Percentiles rank a stretch among this genome's conserved stretches.
phyloP scores from a whole-genome alignment of 1,284 basidiomycete genomes.

The Mycena citricolor region DNA sequence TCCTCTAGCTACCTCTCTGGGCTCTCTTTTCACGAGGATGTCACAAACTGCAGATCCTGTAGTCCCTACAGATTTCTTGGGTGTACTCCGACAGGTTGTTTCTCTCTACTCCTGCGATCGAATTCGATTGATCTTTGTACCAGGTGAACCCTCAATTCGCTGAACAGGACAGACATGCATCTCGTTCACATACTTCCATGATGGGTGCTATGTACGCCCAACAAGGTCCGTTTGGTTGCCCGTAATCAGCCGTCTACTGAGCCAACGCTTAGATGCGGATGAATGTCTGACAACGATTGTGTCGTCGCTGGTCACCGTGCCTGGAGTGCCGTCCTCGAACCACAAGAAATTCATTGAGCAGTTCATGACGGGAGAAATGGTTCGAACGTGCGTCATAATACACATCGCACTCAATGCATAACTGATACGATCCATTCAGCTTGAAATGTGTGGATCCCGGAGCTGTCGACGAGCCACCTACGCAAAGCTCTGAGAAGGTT shows the following conservation, averaged over 20 bases:
- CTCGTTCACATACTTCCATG: too few relatives aligned
- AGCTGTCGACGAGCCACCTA: constrained; percentile 61
- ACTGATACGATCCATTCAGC: constrained; percentile 37
- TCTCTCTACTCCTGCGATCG: constrained; percentile 28
- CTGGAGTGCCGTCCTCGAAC: constrained; percentile 31
- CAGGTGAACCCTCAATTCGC: constrained; percentile 89
- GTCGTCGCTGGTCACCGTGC: constrained; percentile 74
- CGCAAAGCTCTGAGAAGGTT: constrained; percentile 69
- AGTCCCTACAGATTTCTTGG: constrained; percentile 73
- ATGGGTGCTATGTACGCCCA: constrained; percentile 69
- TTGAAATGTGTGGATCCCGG: constrained; percentile 79
- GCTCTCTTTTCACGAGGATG: constrained; percentile 77
- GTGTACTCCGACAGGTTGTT: constrained; percentile 63
- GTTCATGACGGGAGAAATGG: constrained; percentile 81
- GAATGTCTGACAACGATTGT: constrained; percentile 90
- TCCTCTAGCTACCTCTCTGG: constrained; percentile 61
- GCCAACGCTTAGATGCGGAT: constrained; percentile 74
- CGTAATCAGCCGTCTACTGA: neutral
- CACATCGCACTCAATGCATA: neutral
- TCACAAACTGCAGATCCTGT: constrained; percentile 75
- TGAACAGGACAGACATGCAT: constrained; percentile 61
- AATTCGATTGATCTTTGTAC: constrained; percentile 57
- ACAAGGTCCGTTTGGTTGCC: constrained; percentile 58
- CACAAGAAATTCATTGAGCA: constrained; percentile 76
- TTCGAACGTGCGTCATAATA: constrained; percentile 65